These are phyloP conservation scores for Erodium moschatum DNA, from an alignment of 441 rosid genomes.

Conservation along the genomic window DNA sequence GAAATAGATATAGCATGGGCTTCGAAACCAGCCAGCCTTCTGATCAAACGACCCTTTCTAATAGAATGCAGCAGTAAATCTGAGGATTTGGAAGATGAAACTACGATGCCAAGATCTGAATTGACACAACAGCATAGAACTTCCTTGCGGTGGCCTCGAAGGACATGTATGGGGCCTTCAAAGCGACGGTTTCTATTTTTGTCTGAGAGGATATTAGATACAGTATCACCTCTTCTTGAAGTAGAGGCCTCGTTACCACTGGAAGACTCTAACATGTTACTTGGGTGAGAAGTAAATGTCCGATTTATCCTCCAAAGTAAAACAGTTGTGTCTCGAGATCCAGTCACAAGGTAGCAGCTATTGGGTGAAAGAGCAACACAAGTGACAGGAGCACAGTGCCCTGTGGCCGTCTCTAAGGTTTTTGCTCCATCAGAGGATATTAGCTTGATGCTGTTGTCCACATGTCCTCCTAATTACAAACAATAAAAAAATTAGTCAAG, in stretches of 20 bases:
- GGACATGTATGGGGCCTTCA: conserved; percentile 93
- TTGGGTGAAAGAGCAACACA: conserved; percentile 89
- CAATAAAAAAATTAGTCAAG: conserved; percentile 1
- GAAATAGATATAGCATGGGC: conserved; percentile 81
- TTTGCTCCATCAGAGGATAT: conserved; percentile 84
- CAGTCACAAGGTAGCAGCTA: conserved; percentile 82
- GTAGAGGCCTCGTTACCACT: conserved; percentile 37
- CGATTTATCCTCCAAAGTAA: conserved; percentile 84
- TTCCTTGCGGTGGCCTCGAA: conserved; percentile 75
- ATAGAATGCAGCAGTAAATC: conserved; percentile 74
- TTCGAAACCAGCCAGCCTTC: conserved; percentile 65
- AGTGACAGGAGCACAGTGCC: conserved; percentile 95
- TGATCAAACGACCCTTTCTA: conserved; percentile 77
- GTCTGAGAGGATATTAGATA: conserved; percentile 43
- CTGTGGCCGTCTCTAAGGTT: conserved; percentile 75
- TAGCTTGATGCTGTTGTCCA: conserved; percentile 80
- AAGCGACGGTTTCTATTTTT: conserved; percentile 51
- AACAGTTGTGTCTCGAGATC: conserved; percentile 76
- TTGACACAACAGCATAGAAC: conserved; percentile 69
- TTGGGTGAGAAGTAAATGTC: conserved; percentile 42
- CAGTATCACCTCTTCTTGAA: conserved; percentile 35
- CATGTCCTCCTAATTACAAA: conserved; percentile 72
- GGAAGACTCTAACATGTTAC: conserved; percentile 48
- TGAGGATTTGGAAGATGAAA: conserved; percentile 61
- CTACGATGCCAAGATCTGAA: conserved; percentile 79